A percentile compares a stretch with the other conserved stretches of the same genome.
These are phyloP conservation scores for Ogataea salicorniae DNA, from an alignment of 805 yeast genomes.

Conservation along the genomic window DNA sequence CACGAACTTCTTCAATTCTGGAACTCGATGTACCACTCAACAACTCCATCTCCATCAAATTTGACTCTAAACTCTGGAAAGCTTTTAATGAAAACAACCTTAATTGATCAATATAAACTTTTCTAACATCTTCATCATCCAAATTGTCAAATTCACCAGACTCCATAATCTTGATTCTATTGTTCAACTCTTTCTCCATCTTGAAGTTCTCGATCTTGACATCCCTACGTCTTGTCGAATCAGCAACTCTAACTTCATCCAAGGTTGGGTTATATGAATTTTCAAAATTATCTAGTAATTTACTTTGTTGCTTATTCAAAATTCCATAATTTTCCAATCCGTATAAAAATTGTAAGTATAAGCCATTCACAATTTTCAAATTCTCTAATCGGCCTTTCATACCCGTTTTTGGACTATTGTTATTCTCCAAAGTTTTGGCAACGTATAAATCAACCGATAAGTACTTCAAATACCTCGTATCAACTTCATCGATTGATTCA, in stretches of 20 bases:
- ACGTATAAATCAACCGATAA: slow-evolving; percentile 55
- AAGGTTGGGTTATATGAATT: slow-evolving; percentile 37
- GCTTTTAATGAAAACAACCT: slow-evolving; percentile 47
- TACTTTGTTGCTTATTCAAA: slow-evolving; percentile 32
- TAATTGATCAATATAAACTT: slow-evolving; percentile 51
- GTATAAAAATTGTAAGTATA: slow-evolving; percentile 42
- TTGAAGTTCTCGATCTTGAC: slow-evolving; percentile 69
- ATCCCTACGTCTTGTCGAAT: slow-evolving; percentile 50
- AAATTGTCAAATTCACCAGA: slow-evolving; percentile 30
- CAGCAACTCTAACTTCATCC: slow-evolving; percentile 31
- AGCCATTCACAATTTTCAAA: slow-evolving; percentile 38
- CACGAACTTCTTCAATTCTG: slow-evolving; percentile 4
- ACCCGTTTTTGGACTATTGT: slow-evolving; percentile 17
- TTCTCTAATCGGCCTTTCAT: slow-evolving; percentile 26
- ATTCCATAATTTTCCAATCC: slow-evolving; percentile 41
- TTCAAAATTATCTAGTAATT: slow-evolving; percentile 37
- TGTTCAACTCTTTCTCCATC: slow-evolving; percentile 48
- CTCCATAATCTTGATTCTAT: slow-evolving; percentile 37
- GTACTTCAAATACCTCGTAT: slow-evolving; percentile 57
- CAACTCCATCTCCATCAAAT: slow-evolving; percentile 62
- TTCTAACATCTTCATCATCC: slow-evolving; percentile 64
- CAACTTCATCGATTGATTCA: slow-evolving; percentile 65
- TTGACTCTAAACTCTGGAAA: slow-evolving; percentile 51
- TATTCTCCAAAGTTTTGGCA: slow-evolving; percentile 36
- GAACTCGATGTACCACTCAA: slow-evolving; percentile 40